These are phyloP conservation scores for Nothopassalora personata DNA, from an alignment of 2,329 filamentous ascomycete genomes.

Conservation along the genomic window DNA sequence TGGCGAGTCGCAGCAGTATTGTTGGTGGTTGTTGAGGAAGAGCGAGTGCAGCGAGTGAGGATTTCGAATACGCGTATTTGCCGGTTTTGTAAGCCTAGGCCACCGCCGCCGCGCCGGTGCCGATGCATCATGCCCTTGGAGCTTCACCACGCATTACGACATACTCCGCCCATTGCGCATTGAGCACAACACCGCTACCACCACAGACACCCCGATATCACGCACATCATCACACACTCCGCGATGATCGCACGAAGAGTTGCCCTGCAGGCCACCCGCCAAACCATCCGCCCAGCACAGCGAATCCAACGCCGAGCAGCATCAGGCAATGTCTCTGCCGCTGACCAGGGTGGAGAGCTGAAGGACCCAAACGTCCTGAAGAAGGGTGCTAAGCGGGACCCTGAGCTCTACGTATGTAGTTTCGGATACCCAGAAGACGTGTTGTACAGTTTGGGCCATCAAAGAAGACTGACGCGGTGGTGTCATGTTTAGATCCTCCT, in stretches of 20 bases:
- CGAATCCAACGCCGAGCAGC: slow-evolving; percentile 33
- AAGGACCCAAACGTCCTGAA: slow-evolving; percentile 45
- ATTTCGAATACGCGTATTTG: too few relatives aligned
- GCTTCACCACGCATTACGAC: not conserved
- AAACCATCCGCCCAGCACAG: slow-evolving; percentile 28
- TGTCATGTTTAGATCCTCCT: slow-evolving; percentile 65
- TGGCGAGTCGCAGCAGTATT: too few relatives aligned
- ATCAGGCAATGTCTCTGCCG: slow-evolving; percentile 36
- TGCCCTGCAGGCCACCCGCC: slow-evolving; percentile 43
- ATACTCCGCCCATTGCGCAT: not conserved
- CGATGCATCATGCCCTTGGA: not conserved
- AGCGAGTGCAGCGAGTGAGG: too few relatives aligned
- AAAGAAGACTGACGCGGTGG: slow-evolving; percentile 5
- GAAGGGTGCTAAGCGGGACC: slow-evolving; percentile 63
- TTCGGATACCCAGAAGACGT: not conserved
- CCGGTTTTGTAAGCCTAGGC: too few relatives aligned
- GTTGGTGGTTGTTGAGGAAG: too few relatives aligned
- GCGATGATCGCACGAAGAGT: slow-evolving; percentile 43
- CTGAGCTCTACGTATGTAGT: slow-evolving; percentile 64
- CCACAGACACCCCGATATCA: not conserved
- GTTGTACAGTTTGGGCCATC: not conserved
- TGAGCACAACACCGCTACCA: slow-evolving; percentile 3
- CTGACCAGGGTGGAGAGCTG: slow-evolving; percentile 42
- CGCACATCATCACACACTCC: slow-evolving; percentile 33
- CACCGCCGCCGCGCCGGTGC: not conserved